phyloP scores from a whole-genome alignment of 2,329 filamentous ascomycete genomes.

The Pseudohalonectria lignicola region DNA sequence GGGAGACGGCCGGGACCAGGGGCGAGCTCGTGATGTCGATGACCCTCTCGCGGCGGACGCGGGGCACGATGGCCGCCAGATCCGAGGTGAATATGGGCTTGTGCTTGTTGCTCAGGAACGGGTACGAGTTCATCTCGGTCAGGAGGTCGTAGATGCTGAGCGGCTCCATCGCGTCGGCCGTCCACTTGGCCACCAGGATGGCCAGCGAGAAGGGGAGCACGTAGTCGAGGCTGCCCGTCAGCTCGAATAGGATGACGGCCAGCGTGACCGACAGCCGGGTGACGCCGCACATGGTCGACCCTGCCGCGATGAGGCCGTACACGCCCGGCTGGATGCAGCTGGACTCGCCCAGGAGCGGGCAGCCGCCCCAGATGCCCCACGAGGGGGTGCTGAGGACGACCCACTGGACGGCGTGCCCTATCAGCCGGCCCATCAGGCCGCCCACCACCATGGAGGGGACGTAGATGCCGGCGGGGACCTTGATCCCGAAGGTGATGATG shows the following conservation, averaged over 20 bases:
- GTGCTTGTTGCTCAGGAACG: slow-evolving; percentile 93
- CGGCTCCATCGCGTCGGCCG: slow-evolving; percentile 87
- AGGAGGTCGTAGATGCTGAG: slow-evolving; percentile 91
- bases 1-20: slow-evolving; percentile 61
- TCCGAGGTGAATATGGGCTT: slow-evolving; percentile 85
- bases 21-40: slow-evolving; percentile 85
- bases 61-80: slow-evolving; percentile 75
- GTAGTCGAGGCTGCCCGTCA: slow-evolving; percentile 90
- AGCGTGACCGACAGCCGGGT: slow-evolving; percentile 88
- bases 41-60: slow-evolving; percentile 60
- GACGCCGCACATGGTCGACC: slow-evolving; percentile 96
- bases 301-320: slow-evolving; percentile 88
- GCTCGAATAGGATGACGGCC: slow-evolving; percentile 88
- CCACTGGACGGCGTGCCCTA: slow-evolving; percentile 80
- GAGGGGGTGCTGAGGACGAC: slow-evolving; percentile 63
- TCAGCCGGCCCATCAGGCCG: slow-evolving; percentile 76
- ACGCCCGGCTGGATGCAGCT: slow-evolving; percentile 94
- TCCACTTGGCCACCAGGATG: slow-evolving; percentile 96
- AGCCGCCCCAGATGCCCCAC: slow-evolving; percentile 63
- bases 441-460: slow-evolving; percentile 98
- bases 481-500: slow-evolving; percentile 87
- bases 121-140: slow-evolving; percentile 95
- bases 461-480: slow-evolving; percentile 93
- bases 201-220: slow-evolving; percentile 89
- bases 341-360: slow-evolving; percentile 58